Percentiles rank a stretch among this genome's conserved stretches.
Conservation (phyloP, 192 early-diverging fungal species). For the Linderina pennispora region DNA sequence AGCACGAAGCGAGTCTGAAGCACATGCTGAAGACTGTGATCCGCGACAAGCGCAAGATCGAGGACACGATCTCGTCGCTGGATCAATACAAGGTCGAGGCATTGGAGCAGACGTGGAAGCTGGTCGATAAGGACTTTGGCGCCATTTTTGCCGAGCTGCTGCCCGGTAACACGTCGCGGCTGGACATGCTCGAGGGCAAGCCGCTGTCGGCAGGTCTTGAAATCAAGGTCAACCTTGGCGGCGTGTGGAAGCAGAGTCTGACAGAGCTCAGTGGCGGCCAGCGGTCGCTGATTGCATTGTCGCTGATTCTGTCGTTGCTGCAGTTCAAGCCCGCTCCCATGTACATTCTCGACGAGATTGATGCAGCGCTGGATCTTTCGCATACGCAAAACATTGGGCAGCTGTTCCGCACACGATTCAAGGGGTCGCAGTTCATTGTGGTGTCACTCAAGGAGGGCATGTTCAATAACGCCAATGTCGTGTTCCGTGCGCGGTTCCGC, state of each 20-base stretch:
- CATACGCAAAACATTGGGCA: slow-evolving; percentile 99
- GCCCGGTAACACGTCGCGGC: slow-evolving; percentile 82
- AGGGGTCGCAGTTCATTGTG: slow-evolving; percentile 95
- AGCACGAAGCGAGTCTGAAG: slow-evolving; percentile 77
- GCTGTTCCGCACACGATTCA: slow-evolving; percentile 86
- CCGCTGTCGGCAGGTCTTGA: slow-evolving; percentile 81
- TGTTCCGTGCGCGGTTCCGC: slow-evolving; percentile 89
- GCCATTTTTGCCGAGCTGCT: slow-evolving; percentile 92
- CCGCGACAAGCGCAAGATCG: slow-evolving; percentile 92
- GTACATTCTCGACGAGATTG: slow-evolving; percentile 99
- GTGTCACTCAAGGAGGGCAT: slow-evolving; percentile 99
- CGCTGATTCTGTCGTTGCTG: slow-evolving; percentile 90
- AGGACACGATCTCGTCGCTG: slow-evolving; percentile 82
- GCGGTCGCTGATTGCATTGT: slow-evolving; percentile 92
- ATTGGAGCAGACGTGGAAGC: slow-evolving; percentile 80
- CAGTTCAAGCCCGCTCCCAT: slow-evolving; percentile 99
- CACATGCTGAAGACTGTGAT: slow-evolving; percentile 85
- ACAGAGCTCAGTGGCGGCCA: slow-evolving; percentile 98
- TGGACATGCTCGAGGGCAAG: slow-evolving; percentile 79
- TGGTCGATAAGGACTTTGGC: slow-evolving; percentile 96
- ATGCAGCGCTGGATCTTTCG: slow-evolving; percentile 94
- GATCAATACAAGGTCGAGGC: slow-evolving; percentile 90
- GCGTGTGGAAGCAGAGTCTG: slow-evolving; percentile 94
- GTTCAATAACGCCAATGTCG: slow-evolving; percentile 98
- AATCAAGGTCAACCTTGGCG: slow-evolving; percentile 91